These are phyloP conservation scores for Irpex rosettiformis DNA, from an alignment of 1,284 basidiomycete species.

Conservation along the genomic window DNA sequence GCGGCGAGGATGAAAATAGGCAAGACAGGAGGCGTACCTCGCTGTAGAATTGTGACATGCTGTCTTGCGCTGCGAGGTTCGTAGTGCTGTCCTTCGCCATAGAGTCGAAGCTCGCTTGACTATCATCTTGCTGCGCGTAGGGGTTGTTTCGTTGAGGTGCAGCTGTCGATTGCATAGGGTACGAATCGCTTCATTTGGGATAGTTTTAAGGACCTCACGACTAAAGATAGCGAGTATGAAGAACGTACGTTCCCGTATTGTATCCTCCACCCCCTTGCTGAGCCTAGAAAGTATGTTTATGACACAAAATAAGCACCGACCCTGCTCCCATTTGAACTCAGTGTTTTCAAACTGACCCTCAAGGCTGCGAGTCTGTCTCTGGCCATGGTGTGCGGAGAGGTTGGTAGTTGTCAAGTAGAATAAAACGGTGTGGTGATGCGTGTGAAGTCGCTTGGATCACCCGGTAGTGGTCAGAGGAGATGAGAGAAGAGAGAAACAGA, in stretches of 20 bases:
- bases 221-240: conserved; percentile 14
- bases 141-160: conserved; percentile 51
- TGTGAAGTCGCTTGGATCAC: conserved; percentile 8
- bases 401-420: conserved; percentile 23
- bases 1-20: background rate
- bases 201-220: background rate
- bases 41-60: conserved; percentile 70
- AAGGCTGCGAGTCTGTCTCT: conserved; percentile 82
- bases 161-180: conserved; percentile 59
- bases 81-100: conserved; percentile 56
- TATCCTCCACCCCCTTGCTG: conserved; percentile 59
- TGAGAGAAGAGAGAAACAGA: background rate
- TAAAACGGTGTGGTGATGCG: conserved; percentile 14
- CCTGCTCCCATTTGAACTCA: background rate
- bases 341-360: conserved; percentile 48
- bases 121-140: conserved; percentile 63
- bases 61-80: conserved; percentile 46
- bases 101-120: conserved; percentile 59
- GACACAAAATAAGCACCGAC: conserved; percentile 9
- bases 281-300: conserved; percentile 39
- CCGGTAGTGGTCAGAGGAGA: background rate
- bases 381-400: conserved; percentile 48
- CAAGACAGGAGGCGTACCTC: conserved; percentile 47
- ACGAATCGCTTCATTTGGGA: conserved; percentile 46
- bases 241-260: conserved; percentile 47